Conservation (phyloP, 2,329 filamentous ascomycete genomes). For the Diaporthe sp. region DNA sequence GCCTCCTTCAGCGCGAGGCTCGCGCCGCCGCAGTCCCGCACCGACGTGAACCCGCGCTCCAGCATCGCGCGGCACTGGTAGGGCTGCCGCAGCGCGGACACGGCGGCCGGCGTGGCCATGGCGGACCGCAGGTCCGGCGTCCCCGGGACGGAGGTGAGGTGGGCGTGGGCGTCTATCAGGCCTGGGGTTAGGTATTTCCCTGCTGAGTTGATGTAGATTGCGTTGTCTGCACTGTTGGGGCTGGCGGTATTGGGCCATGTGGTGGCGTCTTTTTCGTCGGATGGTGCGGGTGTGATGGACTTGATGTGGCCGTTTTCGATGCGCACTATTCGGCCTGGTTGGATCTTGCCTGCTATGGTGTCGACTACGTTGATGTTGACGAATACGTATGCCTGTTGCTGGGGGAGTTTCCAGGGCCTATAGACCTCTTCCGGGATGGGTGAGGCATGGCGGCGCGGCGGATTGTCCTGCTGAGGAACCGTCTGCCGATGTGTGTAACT, state of each 20-base stretch:
- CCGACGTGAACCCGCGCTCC: slow-evolving; percentile 66
- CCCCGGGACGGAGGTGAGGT: slow-evolving; percentile 57
- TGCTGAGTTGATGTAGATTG: slow-evolving; percentile 49
- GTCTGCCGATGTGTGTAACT: background rate
- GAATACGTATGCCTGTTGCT: slow-evolving; percentile 48
- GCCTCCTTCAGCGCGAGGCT: slow-evolving; percentile 65
- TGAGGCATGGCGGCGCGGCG: background rate
- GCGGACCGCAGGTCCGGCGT: slow-evolving; percentile 48
- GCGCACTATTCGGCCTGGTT: slow-evolving; percentile 44
- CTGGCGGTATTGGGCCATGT: background rate
- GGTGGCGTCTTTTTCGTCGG: fast-evolving
- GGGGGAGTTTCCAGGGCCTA: slow-evolving; percentile 49
- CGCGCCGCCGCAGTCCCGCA: slow-evolving; percentile 69
- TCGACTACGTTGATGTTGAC: slow-evolving; percentile 57
- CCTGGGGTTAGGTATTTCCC: slow-evolving; percentile 60
- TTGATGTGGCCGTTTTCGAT: slow-evolving; percentile 49
- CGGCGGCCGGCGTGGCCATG: slow-evolving; percentile 47
- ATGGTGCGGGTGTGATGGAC: slow-evolving; percentile 34
- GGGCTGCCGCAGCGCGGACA: slow-evolving; percentile 56
- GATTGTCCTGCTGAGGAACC: background rate
- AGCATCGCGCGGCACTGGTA: slow-evolving; percentile 62
- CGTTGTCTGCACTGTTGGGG: background rate
- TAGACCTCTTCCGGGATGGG: slow-evolving; percentile 37
- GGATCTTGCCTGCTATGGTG: slow-evolving; percentile 45
- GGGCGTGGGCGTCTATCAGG: slow-evolving; percentile 63